Evolutionary conservation across 371 early-diverging fungal species (phyloP).

Genomic region (Zopfochytrium polystomum): DNA sequence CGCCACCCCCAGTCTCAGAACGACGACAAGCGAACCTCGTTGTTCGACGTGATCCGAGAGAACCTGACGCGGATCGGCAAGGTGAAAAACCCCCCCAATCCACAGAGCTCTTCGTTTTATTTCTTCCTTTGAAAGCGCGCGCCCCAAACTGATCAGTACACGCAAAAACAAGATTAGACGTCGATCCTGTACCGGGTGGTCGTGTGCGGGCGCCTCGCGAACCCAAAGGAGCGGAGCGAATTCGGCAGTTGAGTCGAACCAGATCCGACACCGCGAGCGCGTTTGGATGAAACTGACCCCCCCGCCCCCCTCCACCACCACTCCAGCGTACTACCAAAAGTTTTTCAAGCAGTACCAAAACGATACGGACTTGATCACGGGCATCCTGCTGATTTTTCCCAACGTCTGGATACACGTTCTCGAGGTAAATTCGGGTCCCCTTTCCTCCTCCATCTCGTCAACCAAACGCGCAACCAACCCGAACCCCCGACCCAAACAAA

Average conservation of each 20-base stretch:
- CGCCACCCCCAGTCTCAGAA: neutral
- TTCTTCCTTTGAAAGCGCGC: too few species aligned
- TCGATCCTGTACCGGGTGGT: constrained; percentile 32
- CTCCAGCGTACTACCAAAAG: constrained; percentile 39
- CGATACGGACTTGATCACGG: constrained; percentile 47
- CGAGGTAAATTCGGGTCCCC: too few species aligned
- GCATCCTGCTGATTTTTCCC: constrained; percentile 37
- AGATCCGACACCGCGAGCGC: too few species aligned
- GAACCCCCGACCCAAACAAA: too few species aligned
- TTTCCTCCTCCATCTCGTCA: too few species aligned
- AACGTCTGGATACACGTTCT: constrained; percentile 37
- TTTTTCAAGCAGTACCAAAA: constrained; percentile 43
- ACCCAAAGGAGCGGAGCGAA: constrained; percentile 21
- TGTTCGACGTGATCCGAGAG: constrained; percentile 38
- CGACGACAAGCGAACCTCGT: constrained; percentile 33
- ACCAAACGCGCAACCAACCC: too few species aligned
- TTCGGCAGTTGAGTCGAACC: constrained; percentile 21
- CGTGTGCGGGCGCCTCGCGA: constrained; percentile 31
- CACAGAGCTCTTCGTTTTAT: too few species aligned
- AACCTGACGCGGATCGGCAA: constrained; percentile 30
- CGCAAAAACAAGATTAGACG: constrained; percentile 9
- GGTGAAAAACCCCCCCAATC: constrained; percentile 14
- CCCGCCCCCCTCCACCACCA: too few species aligned
- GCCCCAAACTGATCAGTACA: too few species aligned
- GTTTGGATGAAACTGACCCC: too few species aligned